Conservation (phyloP, 2,329 filamentous ascomycete genomes). For the Fusarium decemcellulare region DNA sequence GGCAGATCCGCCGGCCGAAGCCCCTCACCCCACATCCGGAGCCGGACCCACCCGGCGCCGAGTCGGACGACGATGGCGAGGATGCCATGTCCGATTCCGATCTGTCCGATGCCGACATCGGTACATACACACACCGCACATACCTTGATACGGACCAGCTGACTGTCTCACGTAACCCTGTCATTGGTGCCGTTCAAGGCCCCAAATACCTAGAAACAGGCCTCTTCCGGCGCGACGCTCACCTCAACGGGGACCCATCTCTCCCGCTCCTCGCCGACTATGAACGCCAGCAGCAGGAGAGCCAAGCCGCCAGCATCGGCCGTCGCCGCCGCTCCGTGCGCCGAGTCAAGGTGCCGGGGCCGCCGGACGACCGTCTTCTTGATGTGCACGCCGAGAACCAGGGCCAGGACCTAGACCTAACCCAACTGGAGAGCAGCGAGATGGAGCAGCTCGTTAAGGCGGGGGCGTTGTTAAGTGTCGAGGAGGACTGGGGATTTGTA, state of each 20-base stretch:
- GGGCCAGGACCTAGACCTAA: slow-evolving; percentile 48
- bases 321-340: slow-evolving; percentile 42
- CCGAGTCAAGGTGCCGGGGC: slow-evolving; percentile 40
- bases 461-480: slow-evolving; percentile 49
- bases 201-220: slow-evolving; percentile 62
- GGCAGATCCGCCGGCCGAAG: slow-evolving; percentile 60
- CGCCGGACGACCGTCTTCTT: slow-evolving; percentile 18
- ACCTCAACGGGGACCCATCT: slow-evolving; percentile 59
- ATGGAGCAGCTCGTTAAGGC: slow-evolving; percentile 39
- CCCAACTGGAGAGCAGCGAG: slow-evolving; percentile 35
- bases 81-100: slow-evolving; percentile 13
- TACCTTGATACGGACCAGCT: slow-evolving; percentile 60
- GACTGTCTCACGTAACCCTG: slow-evolving; percentile 58
- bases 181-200: slow-evolving; percentile 70
- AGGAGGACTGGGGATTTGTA: slow-evolving; percentile 52
- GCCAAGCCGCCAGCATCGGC: slow-evolving; percentile 48
- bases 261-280: slow-evolving; percentile 61
- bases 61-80: slow-evolving; percentile 33
- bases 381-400: slow-evolving; percentile 46
- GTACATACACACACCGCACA: slow-evolving; percentile 43
- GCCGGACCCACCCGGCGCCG: slow-evolving; percentile 56
- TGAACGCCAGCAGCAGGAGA: slow-evolving; percentile 61
- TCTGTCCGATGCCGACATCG: slow-evolving; percentile 33
- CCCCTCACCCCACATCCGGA: slow-evolving; percentile 66
- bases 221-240: slow-evolving; percentile 64